Evolutionary conservation across 23 red algal genomes (phyloP), one percentile per base, ranked within the genome.

Genomic region (Gracilaria gracilis): DNA sequence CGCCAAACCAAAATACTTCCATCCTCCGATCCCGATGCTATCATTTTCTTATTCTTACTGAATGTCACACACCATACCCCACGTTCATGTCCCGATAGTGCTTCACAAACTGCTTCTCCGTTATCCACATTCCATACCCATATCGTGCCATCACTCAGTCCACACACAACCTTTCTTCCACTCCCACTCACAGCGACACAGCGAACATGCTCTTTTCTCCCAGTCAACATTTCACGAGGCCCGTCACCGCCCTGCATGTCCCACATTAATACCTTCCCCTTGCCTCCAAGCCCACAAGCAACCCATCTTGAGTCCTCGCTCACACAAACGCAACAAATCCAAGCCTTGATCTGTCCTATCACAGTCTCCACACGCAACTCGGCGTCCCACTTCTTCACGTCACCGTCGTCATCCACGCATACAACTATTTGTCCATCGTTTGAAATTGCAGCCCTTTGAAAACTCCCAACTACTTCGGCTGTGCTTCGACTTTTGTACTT

Each of bases 111-210:
- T 24, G 62, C 28, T 35, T 67, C 62, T 9, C 62, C 62, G 23
- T 9, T 50, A 15, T 81, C 44, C 8, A 7, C 0, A 57, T 57
- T 23, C 77, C 77, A 81, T 0, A 53, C 16, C 38, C 77, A 33
- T 27, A 81, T n/a, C n/a, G 40, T 81, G 49, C 77, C 20, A 19
- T 58, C 42, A 46, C 42, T 11, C 42, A 46, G 11, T 20, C 14
- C 21, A 24, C 23, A 58, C 23, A 9, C 77, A 21, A 53, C 38
- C 40, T 28, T 36, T 49, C 40, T 51, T 29, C 38, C 77, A 46
- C 4, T 51, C 34, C 21, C 7, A n/a, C 49, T 81, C 44, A 81
- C n/a, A 49, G 15, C 77, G 9, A 81, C 49, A 54, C 49, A 81
- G 11, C 20, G 21, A 9, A 59, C 77, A 33, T 20, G 9, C 51